Conservation (phyloP, 768 basidiomycete genomes). For the Trametopsis cervina region DNA sequence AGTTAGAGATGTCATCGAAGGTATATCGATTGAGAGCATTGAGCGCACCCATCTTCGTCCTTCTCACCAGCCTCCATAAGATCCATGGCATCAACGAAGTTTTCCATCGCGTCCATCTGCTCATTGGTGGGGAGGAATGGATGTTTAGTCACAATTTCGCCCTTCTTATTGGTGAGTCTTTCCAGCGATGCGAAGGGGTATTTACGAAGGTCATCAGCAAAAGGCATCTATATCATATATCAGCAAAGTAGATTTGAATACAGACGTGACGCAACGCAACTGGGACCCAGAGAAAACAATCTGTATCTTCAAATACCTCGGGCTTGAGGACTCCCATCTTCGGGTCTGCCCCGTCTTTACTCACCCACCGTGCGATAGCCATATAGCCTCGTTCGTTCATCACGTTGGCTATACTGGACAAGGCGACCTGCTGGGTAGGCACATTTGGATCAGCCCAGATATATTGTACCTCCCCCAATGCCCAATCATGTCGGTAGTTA, state of each 20-base stretch:
- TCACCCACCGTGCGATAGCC: slow-evolving; percentile 83
- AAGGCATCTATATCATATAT: slow-evolving; percentile 78
- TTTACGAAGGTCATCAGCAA: slow-evolving; percentile 88
- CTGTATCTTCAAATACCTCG: slow-evolving; percentile 53
- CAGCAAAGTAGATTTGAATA: not conserved
- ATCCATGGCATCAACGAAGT: slow-evolving; percentile 86
- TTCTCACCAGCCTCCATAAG: slow-evolving; percentile 70
- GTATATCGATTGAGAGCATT: not conserved
- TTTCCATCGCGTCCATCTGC: slow-evolving; percentile 77
- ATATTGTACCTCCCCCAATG: slow-evolving; percentile 82
- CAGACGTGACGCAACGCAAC: no score
- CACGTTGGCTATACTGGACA: slow-evolving; percentile 83
- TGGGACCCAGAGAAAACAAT: slow-evolving; percentile 80
- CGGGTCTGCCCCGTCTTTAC: slow-evolving; percentile 64
- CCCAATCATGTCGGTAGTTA: slow-evolving; percentile 72
- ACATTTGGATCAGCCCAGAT: slow-evolving; percentile 70
- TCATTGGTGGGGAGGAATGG: slow-evolving; percentile 75
- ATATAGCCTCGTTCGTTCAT: slow-evolving; percentile 59
- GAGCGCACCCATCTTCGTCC: slow-evolving; percentile 60
- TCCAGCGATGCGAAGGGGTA: slow-evolving; percentile 83
- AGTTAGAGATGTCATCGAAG: not conserved
- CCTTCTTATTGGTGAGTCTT: slow-evolving; percentile 65
- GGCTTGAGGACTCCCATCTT: slow-evolving; percentile 81
- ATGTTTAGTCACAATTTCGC: slow-evolving; percentile 67
- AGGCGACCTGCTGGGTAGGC: slow-evolving; percentile 68